Evolutionary conservation across 2,329 filamentous ascomycete genomes (phyloP).

Genomic region (Nemania serpens): DNA sequence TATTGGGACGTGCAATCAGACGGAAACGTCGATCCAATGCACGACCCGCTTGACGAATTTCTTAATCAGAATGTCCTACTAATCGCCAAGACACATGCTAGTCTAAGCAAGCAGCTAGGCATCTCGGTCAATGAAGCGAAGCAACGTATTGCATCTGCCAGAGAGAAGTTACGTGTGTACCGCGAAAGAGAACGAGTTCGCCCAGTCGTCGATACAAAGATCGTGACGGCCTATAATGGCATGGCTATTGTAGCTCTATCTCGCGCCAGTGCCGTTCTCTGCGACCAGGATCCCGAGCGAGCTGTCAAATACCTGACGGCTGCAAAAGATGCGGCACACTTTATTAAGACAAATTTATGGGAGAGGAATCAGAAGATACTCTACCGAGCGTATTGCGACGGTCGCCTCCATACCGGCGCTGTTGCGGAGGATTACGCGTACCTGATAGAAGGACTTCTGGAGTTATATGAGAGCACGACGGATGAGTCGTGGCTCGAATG

Average conservation of each 20-base stretch:
- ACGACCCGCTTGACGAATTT: constrained; percentile 92
- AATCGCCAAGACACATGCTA: constrained; percentile 67
- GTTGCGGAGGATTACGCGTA: constrained; percentile 97
- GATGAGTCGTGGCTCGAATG: constrained; percentile 77
- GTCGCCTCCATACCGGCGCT: constrained; percentile 66
- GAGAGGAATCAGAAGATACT: constrained; percentile 65
- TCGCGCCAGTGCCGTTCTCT: constrained; percentile 71
- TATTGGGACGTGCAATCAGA: constrained; percentile 85
- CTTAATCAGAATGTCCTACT: constrained; percentile 90
- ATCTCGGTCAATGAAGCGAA: constrained; percentile 71
- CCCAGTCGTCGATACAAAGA: constrained; percentile 85
- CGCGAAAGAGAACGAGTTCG: constrained; percentile 74
- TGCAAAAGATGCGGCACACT: constrained; percentile 71
- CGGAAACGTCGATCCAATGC: constrained; percentile 81
- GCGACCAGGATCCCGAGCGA: constrained; percentile 55
- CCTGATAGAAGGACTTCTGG: constrained; percentile 78
- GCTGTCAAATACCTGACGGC: constrained; percentile 60
- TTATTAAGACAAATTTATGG: constrained; percentile 77
- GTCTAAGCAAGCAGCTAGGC: constrained; percentile 76
- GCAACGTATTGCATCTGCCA: constrained; percentile 68
- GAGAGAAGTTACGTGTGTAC: constrained; percentile 70
- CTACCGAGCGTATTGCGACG: constrained; percentile 74
- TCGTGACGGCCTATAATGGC: constrained; percentile 86
- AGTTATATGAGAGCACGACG: constrained; percentile 82
- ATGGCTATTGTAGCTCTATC: constrained; percentile 84